phyloP scores from a whole-genome alignment of 345 rosid species.

The Boechera retrofracta region DNA sequence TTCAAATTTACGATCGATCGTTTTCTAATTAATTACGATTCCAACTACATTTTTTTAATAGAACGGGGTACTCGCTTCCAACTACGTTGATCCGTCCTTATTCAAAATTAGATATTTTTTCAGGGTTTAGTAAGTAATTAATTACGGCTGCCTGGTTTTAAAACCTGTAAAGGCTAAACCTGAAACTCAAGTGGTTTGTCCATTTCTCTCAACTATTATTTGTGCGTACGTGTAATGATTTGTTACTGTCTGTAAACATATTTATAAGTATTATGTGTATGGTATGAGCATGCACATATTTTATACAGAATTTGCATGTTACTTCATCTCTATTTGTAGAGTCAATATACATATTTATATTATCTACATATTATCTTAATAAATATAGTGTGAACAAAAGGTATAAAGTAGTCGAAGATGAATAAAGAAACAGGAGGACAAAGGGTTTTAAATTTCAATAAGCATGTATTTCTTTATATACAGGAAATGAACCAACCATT shows the following conservation, averaged over 20 bases:
- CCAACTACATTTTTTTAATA: not conserved
- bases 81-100: not conserved
- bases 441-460: not conserved
- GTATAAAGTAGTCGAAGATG: conserved; percentile 33
- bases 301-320: conserved; percentile 28
- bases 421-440: conserved; percentile 11
- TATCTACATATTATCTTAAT: conserved; percentile 11
- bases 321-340: conserved; percentile 31
- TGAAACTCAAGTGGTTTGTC: conserved; percentile 30
- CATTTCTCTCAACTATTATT: conserved; percentile 16
- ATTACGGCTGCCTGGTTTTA: conserved; percentile 3
- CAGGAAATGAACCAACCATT: conserved; percentile 30
- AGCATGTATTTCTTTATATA: conserved; percentile 11
- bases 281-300: conserved; percentile 38
- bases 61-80: no score
- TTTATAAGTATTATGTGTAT: conserved; percentile 6
- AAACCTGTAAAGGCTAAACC: conserved; percentile 23
- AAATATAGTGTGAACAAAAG: conserved; percentile 29
- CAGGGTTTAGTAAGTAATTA: not conserved
- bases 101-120: not conserved
- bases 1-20: not conserved
- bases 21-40: not conserved
- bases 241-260: conserved; percentile 23
- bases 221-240: conserved; percentile 27
- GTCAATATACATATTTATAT: not conserved